These are phyloP conservation scores for Fusarium illudens DNA, from an alignment of 2,329 filamentous ascomycete species.

Conservation along the genomic window DNA sequence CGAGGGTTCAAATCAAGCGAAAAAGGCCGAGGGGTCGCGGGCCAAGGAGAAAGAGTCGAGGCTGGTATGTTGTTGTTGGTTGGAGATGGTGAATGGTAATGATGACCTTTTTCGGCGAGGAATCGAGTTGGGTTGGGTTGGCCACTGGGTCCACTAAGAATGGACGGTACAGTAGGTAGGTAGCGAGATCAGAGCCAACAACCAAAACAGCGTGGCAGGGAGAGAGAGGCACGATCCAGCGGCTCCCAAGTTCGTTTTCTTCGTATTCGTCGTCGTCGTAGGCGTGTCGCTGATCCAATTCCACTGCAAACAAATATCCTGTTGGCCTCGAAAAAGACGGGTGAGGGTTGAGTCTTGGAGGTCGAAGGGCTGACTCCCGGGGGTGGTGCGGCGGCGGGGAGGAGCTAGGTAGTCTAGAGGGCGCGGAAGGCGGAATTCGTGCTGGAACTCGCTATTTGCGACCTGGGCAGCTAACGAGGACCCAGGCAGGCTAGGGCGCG, in stretches of 20 bases:
- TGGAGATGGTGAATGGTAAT: conserved; percentile 21
- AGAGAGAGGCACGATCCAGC: conserved; percentile 1
- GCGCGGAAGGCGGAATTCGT: conserved; percentile 30
- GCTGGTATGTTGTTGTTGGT: conserved; percentile 9
- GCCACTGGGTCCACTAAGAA: conserved; percentile 28
- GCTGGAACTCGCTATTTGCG: conserved; percentile 23
- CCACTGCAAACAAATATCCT: conserved; percentile 12
- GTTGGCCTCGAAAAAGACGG: conserved; percentile 9
- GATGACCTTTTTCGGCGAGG: conserved; percentile 10
- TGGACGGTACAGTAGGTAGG: conserved; percentile 5
- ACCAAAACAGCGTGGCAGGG: background rate
- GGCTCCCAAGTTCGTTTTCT: background rate
- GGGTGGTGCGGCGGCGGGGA: conserved; percentile 17
- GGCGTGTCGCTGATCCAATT: background rate
- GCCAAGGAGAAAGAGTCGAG: conserved; percentile 18
- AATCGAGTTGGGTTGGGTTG: conserved; percentile 17
- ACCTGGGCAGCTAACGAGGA: conserved; percentile 10
- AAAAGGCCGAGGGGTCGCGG: conserved; percentile 1
- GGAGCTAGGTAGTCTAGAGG: conserved; percentile 21
- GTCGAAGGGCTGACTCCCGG: conserved; percentile 5
- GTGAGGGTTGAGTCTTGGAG: conserved; percentile 10
- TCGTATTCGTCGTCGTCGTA: background rate
- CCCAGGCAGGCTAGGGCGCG: conserved; percentile 9
- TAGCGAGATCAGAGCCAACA: conserved; percentile 20
- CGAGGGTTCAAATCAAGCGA: conserved; percentile 1